These are phyloP conservation scores for Naganishia randhawae DNA, from an alignment of 768 basidiomycete species.

Conservation along the genomic window DNA sequence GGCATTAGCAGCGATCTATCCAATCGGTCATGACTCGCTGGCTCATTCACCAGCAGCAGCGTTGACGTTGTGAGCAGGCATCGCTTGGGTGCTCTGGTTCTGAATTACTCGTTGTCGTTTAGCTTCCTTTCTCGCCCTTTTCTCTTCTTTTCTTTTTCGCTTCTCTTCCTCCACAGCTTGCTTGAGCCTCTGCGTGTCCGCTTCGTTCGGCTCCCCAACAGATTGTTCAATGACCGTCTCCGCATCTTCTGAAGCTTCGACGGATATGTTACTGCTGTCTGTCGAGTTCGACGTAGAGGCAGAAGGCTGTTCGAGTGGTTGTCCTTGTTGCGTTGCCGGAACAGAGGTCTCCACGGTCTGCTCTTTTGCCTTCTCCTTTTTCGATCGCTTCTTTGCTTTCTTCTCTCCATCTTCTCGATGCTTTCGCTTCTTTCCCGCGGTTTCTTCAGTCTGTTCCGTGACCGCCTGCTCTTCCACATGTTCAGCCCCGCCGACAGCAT, in stretches of 20 bases:
- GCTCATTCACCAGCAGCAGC: not conserved
- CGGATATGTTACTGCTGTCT: not conserved
- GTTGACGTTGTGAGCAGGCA: not conserved
- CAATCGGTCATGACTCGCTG: no score
- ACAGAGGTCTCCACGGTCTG: not conserved
- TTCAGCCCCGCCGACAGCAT: not conserved
- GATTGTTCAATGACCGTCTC: not conserved
- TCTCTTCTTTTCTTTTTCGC: slow-evolving; percentile 14
- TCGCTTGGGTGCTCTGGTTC: not conserved
- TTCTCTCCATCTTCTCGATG: not conserved
- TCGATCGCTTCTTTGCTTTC: not conserved
- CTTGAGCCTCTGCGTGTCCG: not conserved
- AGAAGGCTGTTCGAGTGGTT: not conserved
- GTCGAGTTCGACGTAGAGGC: not conserved
- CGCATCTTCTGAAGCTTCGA: not conserved
- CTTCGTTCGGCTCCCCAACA: not conserved
- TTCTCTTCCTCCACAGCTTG: no score
- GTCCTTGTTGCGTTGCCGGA: no score
- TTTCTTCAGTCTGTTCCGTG: no score
- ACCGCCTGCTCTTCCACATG: not conserved
- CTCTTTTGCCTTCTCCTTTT: slow-evolving; percentile 2
- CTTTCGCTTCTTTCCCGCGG: slow-evolving; percentile 3
- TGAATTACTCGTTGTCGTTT: not conserved
- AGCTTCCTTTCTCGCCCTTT: slow-evolving; percentile 10
- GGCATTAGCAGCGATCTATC: no score